These are phyloP conservation scores for Phytophthora constricta DNA, from an alignment of 352 stramenopile genomes.

Conservation along the genomic window DNA sequence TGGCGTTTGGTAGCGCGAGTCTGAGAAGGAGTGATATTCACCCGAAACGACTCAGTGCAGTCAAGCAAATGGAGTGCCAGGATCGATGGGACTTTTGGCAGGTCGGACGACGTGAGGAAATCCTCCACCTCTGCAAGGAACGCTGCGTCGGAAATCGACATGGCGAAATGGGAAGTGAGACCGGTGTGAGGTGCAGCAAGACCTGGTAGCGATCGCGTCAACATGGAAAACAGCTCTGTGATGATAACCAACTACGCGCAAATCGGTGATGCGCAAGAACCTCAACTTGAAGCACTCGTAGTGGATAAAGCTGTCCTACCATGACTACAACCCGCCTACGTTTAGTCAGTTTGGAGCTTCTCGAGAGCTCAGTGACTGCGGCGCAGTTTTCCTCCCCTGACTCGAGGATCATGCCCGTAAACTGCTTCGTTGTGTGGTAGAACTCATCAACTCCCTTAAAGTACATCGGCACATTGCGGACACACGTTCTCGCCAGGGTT, in stretches of 20 bases:
- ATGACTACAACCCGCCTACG: too few species aligned
- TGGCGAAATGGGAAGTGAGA: not conserved
- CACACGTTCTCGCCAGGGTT: constrained; percentile 15
- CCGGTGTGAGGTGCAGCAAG: not conserved
- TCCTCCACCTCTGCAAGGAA: constrained; percentile 15
- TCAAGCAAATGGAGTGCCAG: not conserved
- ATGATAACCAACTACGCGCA: not conserved
- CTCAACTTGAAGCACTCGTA: not conserved
- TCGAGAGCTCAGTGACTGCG: too few species aligned
- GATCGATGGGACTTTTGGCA: constrained; percentile 1
- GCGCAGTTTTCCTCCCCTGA: too few species aligned
- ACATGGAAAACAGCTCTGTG: not conserved
- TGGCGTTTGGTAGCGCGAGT: not conserved
- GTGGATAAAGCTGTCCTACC: too few species aligned
- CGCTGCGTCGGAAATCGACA: constrained; percentile 4
- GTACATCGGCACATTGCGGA: constrained; percentile 29
- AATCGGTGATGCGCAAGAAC: not conserved
- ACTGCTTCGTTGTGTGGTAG: constrained; percentile 4
- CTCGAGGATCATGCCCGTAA: constrained; percentile 23
- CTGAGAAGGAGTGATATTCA: not conserved
- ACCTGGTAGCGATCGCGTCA: not conserved
- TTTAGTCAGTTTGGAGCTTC: too few species aligned
- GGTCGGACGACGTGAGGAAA: constrained; percentile 9
- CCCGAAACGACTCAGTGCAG: not conserved
- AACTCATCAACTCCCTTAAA: constrained; percentile 8